Evolutionary conservation across 192 early-diverging fungal species (phyloP).

Genomic region (Coemansia sp.): DNA sequence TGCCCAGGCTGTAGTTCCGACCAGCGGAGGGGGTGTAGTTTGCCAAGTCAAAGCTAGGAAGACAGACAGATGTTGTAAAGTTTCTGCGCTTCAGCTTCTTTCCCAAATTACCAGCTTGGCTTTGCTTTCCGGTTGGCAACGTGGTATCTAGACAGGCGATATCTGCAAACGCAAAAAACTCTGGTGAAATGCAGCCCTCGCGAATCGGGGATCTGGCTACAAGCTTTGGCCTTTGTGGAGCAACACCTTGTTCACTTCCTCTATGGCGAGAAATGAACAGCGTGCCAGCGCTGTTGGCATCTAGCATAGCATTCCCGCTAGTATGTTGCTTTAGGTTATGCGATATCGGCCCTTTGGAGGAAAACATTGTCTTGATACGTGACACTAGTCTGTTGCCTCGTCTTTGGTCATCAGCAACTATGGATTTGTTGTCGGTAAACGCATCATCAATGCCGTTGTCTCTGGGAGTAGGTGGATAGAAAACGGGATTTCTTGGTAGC

Average conservation of each 20-base stretch:
- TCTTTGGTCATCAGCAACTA: constrained; percentile 5
- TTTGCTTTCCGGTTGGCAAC: not conserved
- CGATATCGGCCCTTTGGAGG: constrained; percentile 13
- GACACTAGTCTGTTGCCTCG: constrained; percentile 25
- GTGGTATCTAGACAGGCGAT: constrained; percentile 8
- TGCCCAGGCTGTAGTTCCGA: not conserved
- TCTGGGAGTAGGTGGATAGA: constrained; percentile 44
- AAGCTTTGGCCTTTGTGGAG: constrained; percentile 20
- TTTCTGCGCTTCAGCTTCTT: not conserved
- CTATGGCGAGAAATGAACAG: not conserved
- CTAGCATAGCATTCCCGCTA: not conserved
- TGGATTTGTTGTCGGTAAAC: not conserved
- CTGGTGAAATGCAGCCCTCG: constrained; percentile 37
- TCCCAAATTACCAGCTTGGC: not conserved
- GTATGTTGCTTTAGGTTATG: not conserved
- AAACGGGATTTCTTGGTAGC: constrained; percentile 48
- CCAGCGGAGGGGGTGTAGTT: constrained; percentile 3
- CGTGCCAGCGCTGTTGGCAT: not conserved
- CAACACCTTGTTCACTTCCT: not conserved
- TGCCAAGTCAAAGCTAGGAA: not conserved
- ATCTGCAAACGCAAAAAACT: constrained; percentile 41
- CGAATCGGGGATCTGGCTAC: constrained; percentile 45
- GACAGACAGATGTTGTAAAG: constrained; percentile 4
- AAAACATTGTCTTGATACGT: constrained; percentile 36
- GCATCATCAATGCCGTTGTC: not conserved